Evolutionary conservation across 306 rosid genomes (phyloP).

Genomic region (Gillenia trifoliata): DNA sequence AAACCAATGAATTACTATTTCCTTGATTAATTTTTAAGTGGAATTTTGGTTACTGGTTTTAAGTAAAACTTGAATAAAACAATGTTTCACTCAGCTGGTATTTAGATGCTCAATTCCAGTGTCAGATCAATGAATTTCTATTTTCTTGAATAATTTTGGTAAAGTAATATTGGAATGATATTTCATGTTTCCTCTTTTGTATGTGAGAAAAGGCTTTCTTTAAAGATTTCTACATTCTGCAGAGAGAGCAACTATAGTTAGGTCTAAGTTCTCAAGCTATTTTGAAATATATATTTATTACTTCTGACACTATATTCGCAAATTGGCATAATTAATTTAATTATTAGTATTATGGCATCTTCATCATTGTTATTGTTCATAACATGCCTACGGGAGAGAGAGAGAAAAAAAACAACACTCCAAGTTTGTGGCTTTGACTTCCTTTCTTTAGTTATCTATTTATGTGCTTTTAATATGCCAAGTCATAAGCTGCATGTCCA

Average conservation of each 20-base stretch:
- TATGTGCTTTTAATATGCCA: neutral
- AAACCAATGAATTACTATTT: too few species aligned
- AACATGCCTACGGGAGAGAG: conserved; percentile 65
- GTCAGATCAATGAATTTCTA: too few species aligned
- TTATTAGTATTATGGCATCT: conserved; percentile 34
- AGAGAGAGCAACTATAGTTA: neutral
- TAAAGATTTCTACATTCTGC: conserved; percentile 19
- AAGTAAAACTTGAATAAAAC: too few species aligned
- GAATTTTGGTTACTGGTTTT: too few species aligned
- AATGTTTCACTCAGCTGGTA: too few species aligned
- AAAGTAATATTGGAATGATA: conserved; percentile 38
- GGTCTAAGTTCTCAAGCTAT: conserved; percentile 8
- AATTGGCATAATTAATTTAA: conserved; percentile 14
- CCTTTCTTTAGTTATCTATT: neutral
- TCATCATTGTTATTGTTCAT: conserved; percentile 37
- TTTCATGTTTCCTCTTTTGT: conserved; percentile 33
- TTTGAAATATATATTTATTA: neutral
- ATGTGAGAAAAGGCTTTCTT: conserved; percentile 22
- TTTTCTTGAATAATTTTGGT: too few species aligned
- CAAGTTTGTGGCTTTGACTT: conserved; percentile 5
- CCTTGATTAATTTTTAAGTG: too few species aligned
- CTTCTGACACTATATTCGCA: neutral
- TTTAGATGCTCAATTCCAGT: too few species aligned
- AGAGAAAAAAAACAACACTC: conserved; percentile 29
- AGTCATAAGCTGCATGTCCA: neutral